Base-by-base conservation (phyloP, 306 rosid species). In the Vigna angularis region DNA sequence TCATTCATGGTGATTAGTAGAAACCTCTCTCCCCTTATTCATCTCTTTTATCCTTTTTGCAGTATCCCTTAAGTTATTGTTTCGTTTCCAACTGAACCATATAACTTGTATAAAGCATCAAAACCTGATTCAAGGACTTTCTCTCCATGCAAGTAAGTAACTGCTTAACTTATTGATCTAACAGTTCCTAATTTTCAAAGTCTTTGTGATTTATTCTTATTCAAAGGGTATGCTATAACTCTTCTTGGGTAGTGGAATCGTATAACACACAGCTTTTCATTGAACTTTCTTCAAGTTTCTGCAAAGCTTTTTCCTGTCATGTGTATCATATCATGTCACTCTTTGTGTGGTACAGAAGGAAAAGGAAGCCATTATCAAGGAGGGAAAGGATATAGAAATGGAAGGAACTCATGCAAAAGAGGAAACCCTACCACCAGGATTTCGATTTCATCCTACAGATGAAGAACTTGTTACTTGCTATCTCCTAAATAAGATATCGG, bases 371-470 rank as follows among this genome's bases (percentile, higher is more conserved):
- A 55, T 53, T 26, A 75, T 63, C 48, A 84, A 83, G 77, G 83
- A 82, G 74, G 85, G 82, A 55, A 66, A 22, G 30, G 84, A 73
- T 9, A 66, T 44, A 78, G 89, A 82, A 61, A 88, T 89, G 91
- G 80, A 87, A 34, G 90, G 81, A 58, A 83, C 26, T 18, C 77
- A 61, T 50, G 87, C 66, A 32, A 83, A 87, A 71, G 93, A 88
- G 47, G 94, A 90, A 82, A 89, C 85, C 49, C 85, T 95, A 79
- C 98, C 97, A 3, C 97, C 95, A 0, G 98, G 98, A 12, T 94
- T 94, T 70, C 87, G 98, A 65, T 94, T 94, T 82, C 97, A 95
- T 81, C 98, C 98, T 0, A 87, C 97, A 0, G 98, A 95, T 69
- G 98, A 95, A 88, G 98, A 95, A 76, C 89, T 95, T 30, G 85